Conservation (phyloP, 2,329 filamentous ascomycete species). For the Grosmannia serpens region DNA sequence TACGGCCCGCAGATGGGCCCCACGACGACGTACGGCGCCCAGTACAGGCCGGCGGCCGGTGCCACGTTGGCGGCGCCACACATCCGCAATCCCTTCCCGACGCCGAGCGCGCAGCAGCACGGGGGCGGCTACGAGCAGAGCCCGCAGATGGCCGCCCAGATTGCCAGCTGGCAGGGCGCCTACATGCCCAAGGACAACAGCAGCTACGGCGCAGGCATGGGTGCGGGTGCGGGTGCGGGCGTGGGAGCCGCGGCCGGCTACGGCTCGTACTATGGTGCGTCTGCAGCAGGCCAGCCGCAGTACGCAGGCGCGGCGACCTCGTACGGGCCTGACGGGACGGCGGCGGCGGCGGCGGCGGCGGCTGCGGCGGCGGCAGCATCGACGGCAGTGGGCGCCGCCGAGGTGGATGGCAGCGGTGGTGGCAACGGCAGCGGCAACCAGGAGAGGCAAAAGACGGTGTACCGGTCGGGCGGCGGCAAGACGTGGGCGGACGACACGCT, state of each 20-base stretch:
- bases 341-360: conserved; percentile 9
- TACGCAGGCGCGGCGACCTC: neutral
- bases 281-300: neutral
- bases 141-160: conserved; percentile 78
- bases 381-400: conserved; percentile 13
- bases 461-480: conserved; percentile 80
- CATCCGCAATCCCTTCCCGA: conserved; percentile 72
- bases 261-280: neutral
- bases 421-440: conserved; percentile 26
- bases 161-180: conserved; percentile 89
- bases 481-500: conserved; percentile 82
- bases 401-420: conserved; percentile 18
- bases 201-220: neutral
- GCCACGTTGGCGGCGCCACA: conserved; percentile 45
- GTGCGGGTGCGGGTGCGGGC: conserved; percentile 13
- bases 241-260: neutral
- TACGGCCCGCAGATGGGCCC: conserved; percentile 17
- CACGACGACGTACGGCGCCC: neutral
- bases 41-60: conserved; percentile 17
- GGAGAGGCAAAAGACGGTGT: conserved; percentile 72
- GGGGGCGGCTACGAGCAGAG: conserved; percentile 34
- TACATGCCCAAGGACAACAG: conserved; percentile 53
- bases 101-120: conserved; percentile 31
- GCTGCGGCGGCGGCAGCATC: conserved; percentile 4
- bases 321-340: conserved; percentile 13